phyloP scores from a whole-genome alignment of 2,329 filamentous ascomycete species.

The Fusarium scirpi region DNA sequence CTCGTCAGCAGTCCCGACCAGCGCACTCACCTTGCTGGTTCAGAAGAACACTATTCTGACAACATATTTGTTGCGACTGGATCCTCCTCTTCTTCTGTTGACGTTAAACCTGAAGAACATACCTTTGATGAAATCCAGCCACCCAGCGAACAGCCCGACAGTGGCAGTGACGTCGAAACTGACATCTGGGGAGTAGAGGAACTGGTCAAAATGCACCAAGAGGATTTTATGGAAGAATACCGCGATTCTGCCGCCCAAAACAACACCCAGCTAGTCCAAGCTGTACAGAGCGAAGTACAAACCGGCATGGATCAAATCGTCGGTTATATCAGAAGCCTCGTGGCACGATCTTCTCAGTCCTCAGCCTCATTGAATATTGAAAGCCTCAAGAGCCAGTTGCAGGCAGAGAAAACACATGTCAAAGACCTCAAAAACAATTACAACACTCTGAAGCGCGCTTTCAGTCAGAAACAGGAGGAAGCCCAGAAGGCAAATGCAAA shows the following conservation, averaged over 20 bases:
- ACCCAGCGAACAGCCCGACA: too few species aligned
- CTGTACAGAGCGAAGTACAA: not conserved
- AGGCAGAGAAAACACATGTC: rapidly evolving
- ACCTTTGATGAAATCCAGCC: not conserved
- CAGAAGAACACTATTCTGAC: not conserved
- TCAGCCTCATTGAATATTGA: rapidly evolving
- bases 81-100: rapidly evolving
- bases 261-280: not conserved
- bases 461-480: not conserved
- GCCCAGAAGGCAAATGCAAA: not conserved
- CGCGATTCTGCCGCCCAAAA: not conserved
- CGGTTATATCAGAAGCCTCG: rapidly evolving
- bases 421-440: not conserved
- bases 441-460: rapidly evolving
- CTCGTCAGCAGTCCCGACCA: not conserved
- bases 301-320: not conserved
- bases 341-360: not conserved
- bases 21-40: not conserved
- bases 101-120: not conserved
- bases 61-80: rapidly evolving
- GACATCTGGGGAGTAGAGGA: not conserved
- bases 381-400: not conserved
- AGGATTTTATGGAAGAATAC: not conserved
- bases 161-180: too few species aligned
- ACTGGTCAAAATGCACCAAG: not conserved